Evolutionary conservation across 192 early-diverging fungal genomes (phyloP).

Genomic region (Linnemannia elongata): DNA sequence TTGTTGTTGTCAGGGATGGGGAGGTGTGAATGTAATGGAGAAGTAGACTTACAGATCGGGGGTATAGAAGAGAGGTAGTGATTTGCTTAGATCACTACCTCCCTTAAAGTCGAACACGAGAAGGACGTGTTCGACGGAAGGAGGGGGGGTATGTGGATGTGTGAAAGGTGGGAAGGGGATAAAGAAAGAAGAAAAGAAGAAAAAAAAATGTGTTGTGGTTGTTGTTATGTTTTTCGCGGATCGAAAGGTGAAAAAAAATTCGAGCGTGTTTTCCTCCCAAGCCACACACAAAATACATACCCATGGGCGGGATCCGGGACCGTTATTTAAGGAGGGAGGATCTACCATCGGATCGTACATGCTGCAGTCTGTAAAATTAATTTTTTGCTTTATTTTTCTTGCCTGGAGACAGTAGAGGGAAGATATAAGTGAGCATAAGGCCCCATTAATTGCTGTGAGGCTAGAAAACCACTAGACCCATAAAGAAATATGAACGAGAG

Average conservation of each 20-base stretch:
- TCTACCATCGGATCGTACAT: neutral
- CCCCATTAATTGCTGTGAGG: no score
- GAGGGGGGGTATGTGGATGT: neutral
- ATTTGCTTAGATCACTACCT: neutral
- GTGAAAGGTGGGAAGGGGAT: neutral
- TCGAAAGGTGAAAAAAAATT: neutral
- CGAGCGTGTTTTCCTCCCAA: conserved; percentile 3
- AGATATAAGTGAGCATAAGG: no score
- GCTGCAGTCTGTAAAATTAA: neutral
- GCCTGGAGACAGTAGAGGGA: no score
- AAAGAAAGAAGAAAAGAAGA: neutral
- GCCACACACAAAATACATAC: conserved; percentile 9
- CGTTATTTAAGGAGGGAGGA: neutral
- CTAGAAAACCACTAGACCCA: no score
- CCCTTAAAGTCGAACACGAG: neutral
- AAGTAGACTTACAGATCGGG: neutral
- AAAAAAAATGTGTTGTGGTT: conserved; percentile 8
- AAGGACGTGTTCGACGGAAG: neutral
- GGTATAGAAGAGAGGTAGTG: neutral
- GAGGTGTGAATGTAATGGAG: no score
- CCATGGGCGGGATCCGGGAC: neutral
- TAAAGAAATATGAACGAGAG: no score
- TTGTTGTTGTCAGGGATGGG: neutral
- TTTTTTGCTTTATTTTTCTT: neutral
- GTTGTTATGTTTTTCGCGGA: neutral